phyloP scores from a whole-genome alignment of 306 rosid species.

The Alnus rubra region DNA sequence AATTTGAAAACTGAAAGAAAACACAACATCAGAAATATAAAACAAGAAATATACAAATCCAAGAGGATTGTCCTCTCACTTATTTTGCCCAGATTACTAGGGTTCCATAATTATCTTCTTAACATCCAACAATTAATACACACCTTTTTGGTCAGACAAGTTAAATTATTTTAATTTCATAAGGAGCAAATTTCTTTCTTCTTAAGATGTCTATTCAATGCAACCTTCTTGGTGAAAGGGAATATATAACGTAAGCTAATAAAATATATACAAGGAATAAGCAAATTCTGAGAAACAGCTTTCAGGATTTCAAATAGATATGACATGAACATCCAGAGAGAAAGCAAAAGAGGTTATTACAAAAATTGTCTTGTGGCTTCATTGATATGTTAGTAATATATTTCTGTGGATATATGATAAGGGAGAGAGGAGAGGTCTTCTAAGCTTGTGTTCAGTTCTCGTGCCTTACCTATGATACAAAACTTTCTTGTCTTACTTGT shows the following conservation, averaged over 20 bases:
- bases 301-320: neutral
- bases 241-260: neutral
- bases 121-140: neutral
- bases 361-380: neutral
- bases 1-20: conserved; percentile 76
- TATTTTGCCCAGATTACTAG: neutral
- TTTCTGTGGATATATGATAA: neutral
- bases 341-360: neutral
- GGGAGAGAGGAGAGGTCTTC: no score
- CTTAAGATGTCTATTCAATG: neutral
- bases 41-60: neutral
- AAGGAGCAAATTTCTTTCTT: conserved; percentile 1
- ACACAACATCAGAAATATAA: conserved; percentile 23
- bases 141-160: neutral
- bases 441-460: no score
- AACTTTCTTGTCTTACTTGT: no score
- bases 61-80: neutral
- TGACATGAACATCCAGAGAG: no score
- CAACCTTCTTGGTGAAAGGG: conserved; percentile 1
- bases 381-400: neutral
- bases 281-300: neutral
- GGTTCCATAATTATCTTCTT: neutral
- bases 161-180: neutral
- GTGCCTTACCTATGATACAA: no score
- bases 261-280: neutral